Evolutionary conservation across 2,329 filamentous ascomycete genomes (phyloP), one percentile per base, ranked within the genome.

Genomic region (Xylariaceae sp.): DNA sequence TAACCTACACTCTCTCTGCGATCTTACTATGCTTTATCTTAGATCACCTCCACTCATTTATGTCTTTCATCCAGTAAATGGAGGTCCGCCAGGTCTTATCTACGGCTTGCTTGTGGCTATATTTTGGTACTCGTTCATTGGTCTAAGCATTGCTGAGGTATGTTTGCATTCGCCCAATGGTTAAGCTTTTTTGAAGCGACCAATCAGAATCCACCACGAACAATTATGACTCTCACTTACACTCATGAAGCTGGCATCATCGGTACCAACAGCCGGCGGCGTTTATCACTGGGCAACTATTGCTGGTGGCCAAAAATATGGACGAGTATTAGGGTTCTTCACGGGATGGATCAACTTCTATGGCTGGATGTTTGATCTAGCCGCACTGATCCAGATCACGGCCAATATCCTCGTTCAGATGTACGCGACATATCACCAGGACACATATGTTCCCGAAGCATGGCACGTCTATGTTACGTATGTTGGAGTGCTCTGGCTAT

Each of bases 401-500:
- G 74, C 73, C 50, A 82, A 83, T 56, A 73, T 82, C 52, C 64
- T 74, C 11, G 74, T 84, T 16, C 75, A 77, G 55, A 77, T 84
- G 72, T 84, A 83, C 59, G 70, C 72, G 5, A 62, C 79, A 22
- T 81, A 78, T 64, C 75, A 83, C 56, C 70, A 72, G 1, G 73
- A 65, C 48, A 61, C 64, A 5, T 80, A 79, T 44, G 63, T 64
- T 10, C 64, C 71, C 14, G 51, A 77, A 48, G 55, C 73, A 23
- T 84, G 80, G 80, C 76, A 82, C 47, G 70, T 79, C 25, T 84
- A 82, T 56, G 60, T 83, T 32, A 70, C 74, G 34, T 82, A 79
- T 55, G 56, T 84, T 40, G 61, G 75, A 32, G 70, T 79, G 46
- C 71, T 77, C 7, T 80, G 77, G 76, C 46, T 76, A 4, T 73